These are phyloP conservation scores for Ophiostoma triangulosporum DNA, from an alignment of 2,329 filamentous ascomycete species.

Conservation along the genomic window DNA sequence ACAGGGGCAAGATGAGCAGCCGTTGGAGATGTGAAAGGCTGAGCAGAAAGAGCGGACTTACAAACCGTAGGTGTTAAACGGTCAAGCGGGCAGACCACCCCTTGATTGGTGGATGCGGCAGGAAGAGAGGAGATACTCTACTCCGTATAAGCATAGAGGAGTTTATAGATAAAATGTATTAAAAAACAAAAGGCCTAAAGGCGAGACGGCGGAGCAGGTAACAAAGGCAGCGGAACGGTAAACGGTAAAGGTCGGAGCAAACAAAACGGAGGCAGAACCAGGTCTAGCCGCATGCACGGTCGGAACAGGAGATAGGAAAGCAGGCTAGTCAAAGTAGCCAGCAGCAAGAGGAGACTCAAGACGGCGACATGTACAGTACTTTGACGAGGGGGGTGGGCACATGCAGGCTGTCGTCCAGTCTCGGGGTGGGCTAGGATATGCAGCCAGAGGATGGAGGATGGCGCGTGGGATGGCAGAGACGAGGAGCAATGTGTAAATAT, in stretches of 20 bases:
- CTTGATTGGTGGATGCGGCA: background rate
- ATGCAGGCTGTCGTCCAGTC: constrained; percentile 6
- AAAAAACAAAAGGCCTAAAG: background rate
- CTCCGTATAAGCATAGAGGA: no score
- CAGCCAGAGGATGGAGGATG: constrained; percentile 4
- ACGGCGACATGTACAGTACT: constrained; percentile 11
- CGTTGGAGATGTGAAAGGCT: background rate
- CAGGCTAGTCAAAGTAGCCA: background rate
- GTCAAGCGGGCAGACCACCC: background rate
- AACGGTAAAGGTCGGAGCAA: background rate
- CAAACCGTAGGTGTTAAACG: background rate
- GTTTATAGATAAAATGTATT: background rate
- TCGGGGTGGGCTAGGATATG: constrained; percentile 7
- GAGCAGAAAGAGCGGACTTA: background rate
- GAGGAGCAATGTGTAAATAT: background rate
- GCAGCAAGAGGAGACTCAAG: background rate
- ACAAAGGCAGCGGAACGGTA: background rate
- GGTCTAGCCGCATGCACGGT: constrained; percentile 10
- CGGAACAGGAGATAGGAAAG: background rate
- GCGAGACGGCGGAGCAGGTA: background rate
- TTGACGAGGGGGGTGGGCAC: constrained; percentile 1
- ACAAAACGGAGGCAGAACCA: constrained; percentile 10
- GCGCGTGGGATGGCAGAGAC: no score
- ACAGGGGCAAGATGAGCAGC: background rate
- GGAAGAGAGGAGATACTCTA: background rate